These are phyloP conservation scores for Cercospora sojina DNA, from an alignment of 2,329 filamentous ascomycete genomes.

Conservation along the genomic window DNA sequence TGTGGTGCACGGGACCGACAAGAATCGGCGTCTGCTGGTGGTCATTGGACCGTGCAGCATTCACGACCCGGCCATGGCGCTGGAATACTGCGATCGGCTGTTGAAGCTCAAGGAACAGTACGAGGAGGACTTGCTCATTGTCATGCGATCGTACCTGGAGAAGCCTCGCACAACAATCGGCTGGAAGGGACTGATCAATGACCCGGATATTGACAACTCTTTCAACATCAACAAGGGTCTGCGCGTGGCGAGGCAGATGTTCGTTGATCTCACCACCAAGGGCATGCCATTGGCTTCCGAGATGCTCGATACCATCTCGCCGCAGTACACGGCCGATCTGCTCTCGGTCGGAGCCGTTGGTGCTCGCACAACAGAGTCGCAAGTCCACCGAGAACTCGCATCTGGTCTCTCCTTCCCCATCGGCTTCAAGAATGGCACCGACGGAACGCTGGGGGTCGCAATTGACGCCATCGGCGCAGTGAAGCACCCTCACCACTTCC, in stretches of 20 bases:
- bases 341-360: constrained; percentile 90
- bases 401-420: constrained; percentile 95
- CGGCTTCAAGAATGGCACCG: constrained; percentile 99
- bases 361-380: constrained; percentile 93
- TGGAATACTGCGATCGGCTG: constrained; percentile 88
- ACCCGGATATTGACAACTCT: constrained; percentile 96
- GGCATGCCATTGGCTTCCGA: constrained; percentile 97
- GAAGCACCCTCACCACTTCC: constrained; percentile 89
- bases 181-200: constrained; percentile 98
- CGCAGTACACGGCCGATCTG: constrained; percentile 91
- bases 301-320: constrained; percentile 97
- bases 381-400: constrained; percentile 91
- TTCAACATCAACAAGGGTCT: constrained; percentile 99
- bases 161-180: constrained; percentile 97
- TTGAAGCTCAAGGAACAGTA: constrained; percentile 82
- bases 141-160: constrained; percentile 98
- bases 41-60: constrained; percentile 96
- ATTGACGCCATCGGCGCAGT: constrained; percentile 95
- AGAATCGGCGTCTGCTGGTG: constrained; percentile 63
- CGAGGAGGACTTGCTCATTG: constrained; percentile 82
- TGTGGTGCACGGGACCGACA: constrained; percentile 60
- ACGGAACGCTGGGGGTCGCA: constrained; percentile 83
- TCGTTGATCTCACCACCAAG: constrained; percentile 83
- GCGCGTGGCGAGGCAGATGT: constrained; percentile 80
- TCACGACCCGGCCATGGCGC: constrained; percentile 85